These are phyloP conservation scores for Dothideomycetes sp. DNA, from an alignment of 2,329 filamentous ascomycete species.

Conservation along the genomic window DNA sequence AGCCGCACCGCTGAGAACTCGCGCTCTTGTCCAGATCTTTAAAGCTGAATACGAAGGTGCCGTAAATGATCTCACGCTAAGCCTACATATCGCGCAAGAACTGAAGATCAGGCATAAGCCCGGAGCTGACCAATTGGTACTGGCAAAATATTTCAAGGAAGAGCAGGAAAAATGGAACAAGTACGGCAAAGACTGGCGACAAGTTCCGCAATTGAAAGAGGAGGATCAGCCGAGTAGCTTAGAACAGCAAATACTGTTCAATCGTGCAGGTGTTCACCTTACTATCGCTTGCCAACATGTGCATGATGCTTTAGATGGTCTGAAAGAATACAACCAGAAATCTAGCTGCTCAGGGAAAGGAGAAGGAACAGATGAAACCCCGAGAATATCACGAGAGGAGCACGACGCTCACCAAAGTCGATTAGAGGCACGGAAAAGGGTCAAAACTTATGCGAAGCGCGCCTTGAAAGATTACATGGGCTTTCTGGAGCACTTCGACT, in stretches of 20 bases:
- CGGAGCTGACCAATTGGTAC: slow-evolving; percentile 40
- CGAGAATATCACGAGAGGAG: slow-evolving; percentile 11
- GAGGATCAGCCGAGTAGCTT: slow-evolving; percentile 64
- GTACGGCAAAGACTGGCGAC: slow-evolving; percentile 34
- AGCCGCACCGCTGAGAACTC: slow-evolving; percentile 57
- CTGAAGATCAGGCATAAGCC: slow-evolving; percentile 31
- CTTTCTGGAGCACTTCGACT: slow-evolving; percentile 66
- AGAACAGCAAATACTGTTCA: slow-evolving; percentile 64
- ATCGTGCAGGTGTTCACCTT: slow-evolving; percentile 62
- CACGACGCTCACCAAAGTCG: slow-evolving; percentile 23
- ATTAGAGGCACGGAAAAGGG: slow-evolving; percentile 53
- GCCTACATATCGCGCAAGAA: slow-evolving; percentile 44
- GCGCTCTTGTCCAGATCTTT: slow-evolving; percentile 64
- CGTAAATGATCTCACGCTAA: slow-evolving; percentile 57
- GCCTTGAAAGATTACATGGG: slow-evolving; percentile 64
- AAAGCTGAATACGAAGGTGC: slow-evolving; percentile 64
- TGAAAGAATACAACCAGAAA: slow-evolving; percentile 25
- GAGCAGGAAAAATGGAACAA: slow-evolving; percentile 24
- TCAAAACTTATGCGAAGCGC: slow-evolving; percentile 64
- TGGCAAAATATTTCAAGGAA: slow-evolving; percentile 33
- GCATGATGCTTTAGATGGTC: slow-evolving; percentile 41
- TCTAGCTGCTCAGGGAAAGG: slow-evolving; percentile 13
- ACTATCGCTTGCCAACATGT: slow-evolving; percentile 59
- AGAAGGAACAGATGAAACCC: too few relatives aligned
- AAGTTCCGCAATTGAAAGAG: slow-evolving; percentile 43